These are phyloP conservation scores for Stipa capillata DNA, from an alignment of 176 grass and related monocot genomes.

Conservation along the genomic window DNA sequence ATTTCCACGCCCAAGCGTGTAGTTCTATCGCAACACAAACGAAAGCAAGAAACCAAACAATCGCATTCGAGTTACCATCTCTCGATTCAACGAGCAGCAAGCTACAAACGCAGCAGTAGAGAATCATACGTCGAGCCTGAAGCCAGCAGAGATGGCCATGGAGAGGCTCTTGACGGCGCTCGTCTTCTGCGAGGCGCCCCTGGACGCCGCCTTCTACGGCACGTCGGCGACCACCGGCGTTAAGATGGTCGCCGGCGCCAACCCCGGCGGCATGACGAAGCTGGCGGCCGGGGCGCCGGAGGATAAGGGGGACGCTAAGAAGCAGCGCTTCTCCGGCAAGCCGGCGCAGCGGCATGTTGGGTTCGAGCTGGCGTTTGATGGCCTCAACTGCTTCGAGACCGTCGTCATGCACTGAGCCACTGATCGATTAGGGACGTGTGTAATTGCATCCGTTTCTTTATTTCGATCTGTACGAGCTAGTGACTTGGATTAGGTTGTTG, in stretches of 20 bases:
- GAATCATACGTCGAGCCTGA: not conserved
- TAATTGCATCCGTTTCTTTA: not conserved
- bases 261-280: not conserved
- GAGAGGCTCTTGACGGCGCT: slow-evolving; percentile 9
- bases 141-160: too few species aligned
- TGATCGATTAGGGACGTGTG: not conserved
- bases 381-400: slow-evolving; percentile 14
- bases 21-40: not conserved
- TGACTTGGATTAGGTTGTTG: not conserved
- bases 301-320: not conserved
- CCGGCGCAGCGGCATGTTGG: not conserved
- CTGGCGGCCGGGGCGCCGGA: not conserved
- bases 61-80: too few species aligned
- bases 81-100: not conserved
- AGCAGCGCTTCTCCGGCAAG: not conserved
- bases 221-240: not conserved
- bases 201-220: slow-evolving; percentile 12
- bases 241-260: not conserved
- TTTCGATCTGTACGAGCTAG: not conserved
- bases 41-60: not conserved
- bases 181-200: slow-evolving; percentile 26
- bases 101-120: not conserved
- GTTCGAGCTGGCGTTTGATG: not conserved
- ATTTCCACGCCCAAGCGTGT: not conserved
- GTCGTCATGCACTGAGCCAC: not conserved